Base-by-base conservation (phyloP, 106 monocot genomes). In the Dendrobium huoshanense region DNA sequence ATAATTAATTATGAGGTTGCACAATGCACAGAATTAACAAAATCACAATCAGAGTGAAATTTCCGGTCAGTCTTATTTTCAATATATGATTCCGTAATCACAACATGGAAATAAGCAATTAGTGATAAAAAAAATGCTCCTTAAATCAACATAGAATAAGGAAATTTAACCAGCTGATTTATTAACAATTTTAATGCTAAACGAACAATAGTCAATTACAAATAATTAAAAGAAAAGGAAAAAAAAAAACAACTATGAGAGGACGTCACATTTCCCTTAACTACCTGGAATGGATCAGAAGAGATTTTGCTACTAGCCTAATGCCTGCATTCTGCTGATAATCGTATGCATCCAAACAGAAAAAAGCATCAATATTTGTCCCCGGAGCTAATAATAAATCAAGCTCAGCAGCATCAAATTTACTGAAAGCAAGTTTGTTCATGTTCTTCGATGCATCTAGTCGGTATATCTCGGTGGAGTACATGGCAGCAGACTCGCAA, bases 321-420 rank as follows among this genome's bases (percentile, higher is more conserved):
- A 92, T 89, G 41, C 97, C 97, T 29, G 94, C 92, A 78, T 80
- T 47, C 77, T 91, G 88, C 77, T 91, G 91, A 82, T 86, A 98
- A 79, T 91, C 89, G 79, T 98, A 98, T 15, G 82, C 7, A 3
- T 95, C 92, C 3, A 88, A 19, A 15, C 70, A 77, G 82, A 98
- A 90, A 79, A 77, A 98, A 11, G 91, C 89, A 85, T 98, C 97
- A 11, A 98, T 24, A 17, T 67, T 54, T 9, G 48, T 89, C 24
- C 94, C 97, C 31, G 86, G 84, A 87, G 81, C 24, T 68, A 98
- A 85, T 20, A 94, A 70, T 15, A 77, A 75, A 37, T 94, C 85
- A 27, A 98, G 88, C 77, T 88, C 88, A n/a, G 79, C 56, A 48
- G 73, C 79, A 82, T 87, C 87, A 4, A 82, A 67, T 51, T 82